phyloP scores from a whole-genome alignment of 148 eudicot genomes.

The Oxyria digyna region DNA sequence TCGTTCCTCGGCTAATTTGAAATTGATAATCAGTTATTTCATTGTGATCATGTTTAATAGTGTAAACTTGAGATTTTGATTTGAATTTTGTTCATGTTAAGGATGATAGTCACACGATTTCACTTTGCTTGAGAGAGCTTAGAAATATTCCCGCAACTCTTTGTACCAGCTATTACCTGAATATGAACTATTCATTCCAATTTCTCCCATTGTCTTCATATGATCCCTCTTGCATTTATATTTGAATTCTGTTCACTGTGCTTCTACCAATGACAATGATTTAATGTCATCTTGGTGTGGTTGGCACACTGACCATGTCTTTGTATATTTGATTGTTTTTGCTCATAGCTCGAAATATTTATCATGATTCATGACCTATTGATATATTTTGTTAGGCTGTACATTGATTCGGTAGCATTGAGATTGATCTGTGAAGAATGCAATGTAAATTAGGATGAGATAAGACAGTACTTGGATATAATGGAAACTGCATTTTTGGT shows the following conservation, averaged over 20 bases:
- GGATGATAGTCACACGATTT: neutral
- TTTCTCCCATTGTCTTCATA: neutral
- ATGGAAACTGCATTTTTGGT: neutral
- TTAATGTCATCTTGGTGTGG: conserved; percentile 95
- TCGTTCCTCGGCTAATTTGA: neutral
- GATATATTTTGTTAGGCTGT: neutral
- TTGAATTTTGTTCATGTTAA: neutral
- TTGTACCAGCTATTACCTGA: neutral
- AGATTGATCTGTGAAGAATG: conserved; percentile 1
- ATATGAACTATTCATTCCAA: neutral
- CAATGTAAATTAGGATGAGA: conserved; percentile 4
- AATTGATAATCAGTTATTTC: neutral
- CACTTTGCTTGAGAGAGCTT: neutral
- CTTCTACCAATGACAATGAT: conserved; percentile 25
- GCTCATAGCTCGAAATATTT: conserved; percentile 11
- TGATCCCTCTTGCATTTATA: neutral
- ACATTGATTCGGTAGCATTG: neutral
- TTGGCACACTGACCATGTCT: conserved; percentile 83
- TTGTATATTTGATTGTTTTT: neutral
- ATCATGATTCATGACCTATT: no score
- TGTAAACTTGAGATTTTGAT: neutral
- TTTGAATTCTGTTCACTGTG: conserved; percentile 27
- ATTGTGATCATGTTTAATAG: neutral
- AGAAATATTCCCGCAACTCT: neutral
- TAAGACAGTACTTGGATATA: neutral